Evolutionary conservation across 73 alveolate species (phyloP).

Genomic region (Symbiodinium natans): DNA sequence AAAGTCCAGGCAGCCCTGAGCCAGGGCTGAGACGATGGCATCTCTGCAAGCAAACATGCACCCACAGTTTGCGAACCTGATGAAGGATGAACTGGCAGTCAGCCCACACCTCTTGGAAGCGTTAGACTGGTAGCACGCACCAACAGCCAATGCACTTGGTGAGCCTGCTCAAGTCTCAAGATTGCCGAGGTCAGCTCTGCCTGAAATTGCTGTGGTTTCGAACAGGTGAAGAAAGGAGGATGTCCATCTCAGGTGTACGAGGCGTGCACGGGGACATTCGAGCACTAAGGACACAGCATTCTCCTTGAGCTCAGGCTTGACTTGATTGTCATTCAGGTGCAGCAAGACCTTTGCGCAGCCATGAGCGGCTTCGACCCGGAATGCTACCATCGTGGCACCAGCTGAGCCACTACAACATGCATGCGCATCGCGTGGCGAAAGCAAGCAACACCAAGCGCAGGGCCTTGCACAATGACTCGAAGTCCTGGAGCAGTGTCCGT

Average conservation of each 20-base stretch:
- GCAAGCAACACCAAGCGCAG: background rate
- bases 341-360: conserved; percentile 25
- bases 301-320: conserved; percentile 72
- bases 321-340: conserved; percentile 77
- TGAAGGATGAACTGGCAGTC: conserved; percentile 90
- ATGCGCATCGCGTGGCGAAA: background rate
- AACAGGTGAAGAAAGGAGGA: background rate
- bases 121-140: too few relatives aligned
- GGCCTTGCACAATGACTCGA: conserved; percentile 65
- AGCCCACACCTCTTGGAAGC: conserved; percentile 77
- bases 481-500: conserved; percentile 59
- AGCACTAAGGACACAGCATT: background rate
- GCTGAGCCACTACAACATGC: background rate
- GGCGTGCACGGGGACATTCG: background rate
- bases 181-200: conserved; percentile 61
- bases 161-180: conserved; percentile 58
- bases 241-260: background rate
- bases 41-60: too few relatives aligned
- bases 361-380: background rate
- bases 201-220: background rate
- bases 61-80: conserved; percentile 46
- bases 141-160: too few relatives aligned
- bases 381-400: background rate
- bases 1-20: conserved; percentile 90
- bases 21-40: background rate